A percentile compares a stretch with the other conserved stretches of the same genome.
Conservation (phyloP, 2,329 filamentous ascomycete species). For the Colletotrichum sp. region DNA sequence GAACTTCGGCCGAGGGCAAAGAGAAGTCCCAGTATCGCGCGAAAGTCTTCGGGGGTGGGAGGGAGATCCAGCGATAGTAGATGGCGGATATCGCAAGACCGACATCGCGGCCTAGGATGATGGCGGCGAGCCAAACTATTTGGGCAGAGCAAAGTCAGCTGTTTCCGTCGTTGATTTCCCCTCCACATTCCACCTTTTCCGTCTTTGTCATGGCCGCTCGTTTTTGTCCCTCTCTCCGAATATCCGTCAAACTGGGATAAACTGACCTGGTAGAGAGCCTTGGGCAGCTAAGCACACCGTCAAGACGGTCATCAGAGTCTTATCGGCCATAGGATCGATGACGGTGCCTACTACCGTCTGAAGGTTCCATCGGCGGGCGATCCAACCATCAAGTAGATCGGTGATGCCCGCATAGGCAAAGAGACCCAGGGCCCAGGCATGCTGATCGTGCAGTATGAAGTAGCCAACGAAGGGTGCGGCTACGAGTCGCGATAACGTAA, state of each 20-base stretch:
- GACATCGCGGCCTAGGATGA: slow-evolving; percentile 89
- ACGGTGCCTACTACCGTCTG: slow-evolving; percentile 95
- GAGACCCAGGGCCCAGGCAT: slow-evolving; percentile 79
- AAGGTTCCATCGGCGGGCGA: slow-evolving; percentile 84
- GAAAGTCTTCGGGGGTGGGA: slow-evolving; percentile 93
- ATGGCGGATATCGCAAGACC: slow-evolving; percentile 85
- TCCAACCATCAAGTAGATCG: slow-evolving; percentile 92
- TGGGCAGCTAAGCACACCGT: slow-evolving; percentile 86
- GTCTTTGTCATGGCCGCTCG: not conserved
- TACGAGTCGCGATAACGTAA: slow-evolving; percentile 85
- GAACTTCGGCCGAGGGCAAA: slow-evolving; percentile 84
- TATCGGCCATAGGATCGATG: slow-evolving; percentile 97
- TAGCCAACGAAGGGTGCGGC: slow-evolving; percentile 89
- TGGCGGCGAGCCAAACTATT: slow-evolving; percentile 81
- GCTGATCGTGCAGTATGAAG: slow-evolving; percentile 82
- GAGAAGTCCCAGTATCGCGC: slow-evolving; percentile 96
- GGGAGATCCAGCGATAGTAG: slow-evolving; percentile 94
- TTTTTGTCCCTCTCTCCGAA: not conserved
- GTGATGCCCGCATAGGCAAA: slow-evolving; percentile 93
- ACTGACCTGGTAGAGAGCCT: slow-evolving; percentile 77
- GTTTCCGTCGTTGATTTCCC: not conserved
- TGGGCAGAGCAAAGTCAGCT: not conserved
- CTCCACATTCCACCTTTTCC: not conserved
- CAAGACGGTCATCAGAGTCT: slow-evolving; percentile 91
- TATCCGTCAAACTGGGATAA: not conserved